Evolutionary conservation across 176 grass and related monocot genomes (phyloP), one percentile per base, ranked within the genome.

Genomic region (Phoenix dactylifera): DNA sequence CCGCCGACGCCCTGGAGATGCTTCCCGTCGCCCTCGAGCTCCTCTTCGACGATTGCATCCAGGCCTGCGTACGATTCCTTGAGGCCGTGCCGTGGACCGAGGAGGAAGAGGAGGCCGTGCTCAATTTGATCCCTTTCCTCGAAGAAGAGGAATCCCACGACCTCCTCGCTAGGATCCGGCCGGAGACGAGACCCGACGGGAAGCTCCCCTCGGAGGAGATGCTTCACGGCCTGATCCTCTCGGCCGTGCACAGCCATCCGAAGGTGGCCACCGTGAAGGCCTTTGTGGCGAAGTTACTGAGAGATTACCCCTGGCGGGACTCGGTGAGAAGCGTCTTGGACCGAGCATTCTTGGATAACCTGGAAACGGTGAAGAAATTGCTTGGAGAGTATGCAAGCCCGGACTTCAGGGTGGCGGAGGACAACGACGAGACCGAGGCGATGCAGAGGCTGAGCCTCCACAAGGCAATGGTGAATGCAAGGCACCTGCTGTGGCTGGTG

Each of bases 391-490:
- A 44, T 44, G 35, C 35, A 12, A 44, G 35, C 35, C 35, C 2
- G 1, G 7, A 44, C 9, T 86, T 91, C 64, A 81, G 87, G 62
- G 73, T 91, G 0, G 75, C 77, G 48, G 35, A 12, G 35, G 78
- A 88, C 58, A 85, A 83, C 51, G 92, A 97, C 28, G 92, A 91
- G 68, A 80, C 84, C 0, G 92, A 97, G 52, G 87, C 87, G 0
- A 88, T 97, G 56, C 87, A 97, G 56, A 91, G 76, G 78, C 30
- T 97, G 6, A 86, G 88, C 59, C 53, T 97, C 19, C 87, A 97
- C 3, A 80, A 87, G 2, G 83, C 81, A n/a, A 68, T 77, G 28
- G 35, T 79, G 16, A 83, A 91, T 22, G 74, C 83, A 22, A 97
- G 85, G 22, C 81, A 88, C 28, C 62, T 97, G 58, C 74, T 82